A percentile compares a stretch with the other conserved stretches of the same genome.
Conservation (phyloP, 768 basidiomycete species). For the Scleroderma bovista region DNA sequence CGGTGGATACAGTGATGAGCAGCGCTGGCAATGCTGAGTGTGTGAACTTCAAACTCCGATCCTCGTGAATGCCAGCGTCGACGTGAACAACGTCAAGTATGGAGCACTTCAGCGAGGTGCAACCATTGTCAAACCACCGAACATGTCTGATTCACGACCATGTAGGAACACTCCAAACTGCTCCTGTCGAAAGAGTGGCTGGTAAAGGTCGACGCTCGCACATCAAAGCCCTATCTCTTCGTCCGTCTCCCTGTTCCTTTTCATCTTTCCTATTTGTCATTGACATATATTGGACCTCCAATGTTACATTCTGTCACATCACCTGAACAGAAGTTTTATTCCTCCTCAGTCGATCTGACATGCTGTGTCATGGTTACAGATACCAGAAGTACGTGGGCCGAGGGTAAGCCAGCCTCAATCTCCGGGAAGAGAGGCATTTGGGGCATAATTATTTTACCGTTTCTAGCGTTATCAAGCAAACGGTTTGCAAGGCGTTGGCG, state of each 20-base stretch:
- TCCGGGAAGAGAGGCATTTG: slow-evolving; percentile 17
- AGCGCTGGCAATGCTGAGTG: neutral
- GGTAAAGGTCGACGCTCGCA: slow-evolving; percentile 53
- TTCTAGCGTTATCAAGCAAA: slow-evolving; percentile 47
- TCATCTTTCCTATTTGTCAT: slow-evolving; percentile 3
- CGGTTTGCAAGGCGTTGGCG: slow-evolving; percentile 70
- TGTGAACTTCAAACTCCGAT: slow-evolving; percentile 11
- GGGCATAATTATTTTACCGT: slow-evolving; percentile 2
- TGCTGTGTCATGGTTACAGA: slow-evolving; percentile 67
- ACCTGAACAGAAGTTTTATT: slow-evolving; percentile 54
- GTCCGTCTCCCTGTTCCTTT: slow-evolving; percentile 39
- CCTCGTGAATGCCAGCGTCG: neutral
- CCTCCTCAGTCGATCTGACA: slow-evolving; percentile 48
- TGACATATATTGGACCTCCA: no score
- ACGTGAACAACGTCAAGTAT: slow-evolving; percentile 22
- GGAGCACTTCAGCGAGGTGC: slow-evolving; percentile 46
- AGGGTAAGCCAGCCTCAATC: slow-evolving; percentile 43
- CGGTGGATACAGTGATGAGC: no score
- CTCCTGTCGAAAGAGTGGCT: slow-evolving; percentile 72
- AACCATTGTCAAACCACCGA: neutral
- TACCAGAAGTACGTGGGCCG: slow-evolving; percentile 68
- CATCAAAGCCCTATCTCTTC: slow-evolving; percentile 64
- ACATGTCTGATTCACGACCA: neutral
- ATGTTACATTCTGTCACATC: slow-evolving; percentile 5
- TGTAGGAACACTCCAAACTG: slow-evolving; percentile 49